Percentiles rank a stretch among this genome's conserved stretches.
These are phyloP conservation scores for Apiospora phragmitis DNA, from an alignment of 2,329 filamentous ascomycete genomes.

Conservation along the genomic window DNA sequence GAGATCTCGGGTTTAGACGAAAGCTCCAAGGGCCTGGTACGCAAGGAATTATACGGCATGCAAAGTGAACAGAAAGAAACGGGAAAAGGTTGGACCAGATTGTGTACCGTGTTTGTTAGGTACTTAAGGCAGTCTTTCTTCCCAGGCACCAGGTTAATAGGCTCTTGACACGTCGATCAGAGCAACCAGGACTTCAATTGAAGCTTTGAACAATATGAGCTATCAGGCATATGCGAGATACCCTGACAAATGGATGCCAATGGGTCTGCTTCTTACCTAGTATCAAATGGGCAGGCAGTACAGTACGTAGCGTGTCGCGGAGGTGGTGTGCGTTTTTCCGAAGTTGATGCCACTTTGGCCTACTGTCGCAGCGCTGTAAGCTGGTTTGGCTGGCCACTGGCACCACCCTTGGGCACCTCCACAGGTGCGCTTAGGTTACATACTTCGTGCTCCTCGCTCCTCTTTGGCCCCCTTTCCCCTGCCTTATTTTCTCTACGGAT, in stretches of 20 bases:
- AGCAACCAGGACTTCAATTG: not conserved
- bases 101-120: not conserved
- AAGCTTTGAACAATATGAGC: not conserved
- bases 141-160: not conserved
- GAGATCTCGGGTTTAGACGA: not conserved
- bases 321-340: conserved; percentile 26
- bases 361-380: not conserved
- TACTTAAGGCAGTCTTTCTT: not conserved
- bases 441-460: not conserved
- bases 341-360: conserved; percentile 31
- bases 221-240: not conserved
- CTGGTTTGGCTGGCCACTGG: not conserved
- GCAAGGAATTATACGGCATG: not conserved
- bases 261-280: not conserved
- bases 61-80: not conserved
- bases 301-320: conserved; percentile 16
- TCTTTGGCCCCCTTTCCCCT: not conserved
- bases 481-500: not conserved
- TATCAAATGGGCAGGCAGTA: too few relatives aligned
- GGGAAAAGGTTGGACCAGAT: not conserved
- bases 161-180: conserved; percentile 6
- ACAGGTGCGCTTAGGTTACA: not conserved
- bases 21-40: not conserved
- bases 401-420: not conserved
- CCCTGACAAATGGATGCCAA: not conserved